Conservation (phyloP, 306 rosid species). For the Quercus engelmannii region DNA sequence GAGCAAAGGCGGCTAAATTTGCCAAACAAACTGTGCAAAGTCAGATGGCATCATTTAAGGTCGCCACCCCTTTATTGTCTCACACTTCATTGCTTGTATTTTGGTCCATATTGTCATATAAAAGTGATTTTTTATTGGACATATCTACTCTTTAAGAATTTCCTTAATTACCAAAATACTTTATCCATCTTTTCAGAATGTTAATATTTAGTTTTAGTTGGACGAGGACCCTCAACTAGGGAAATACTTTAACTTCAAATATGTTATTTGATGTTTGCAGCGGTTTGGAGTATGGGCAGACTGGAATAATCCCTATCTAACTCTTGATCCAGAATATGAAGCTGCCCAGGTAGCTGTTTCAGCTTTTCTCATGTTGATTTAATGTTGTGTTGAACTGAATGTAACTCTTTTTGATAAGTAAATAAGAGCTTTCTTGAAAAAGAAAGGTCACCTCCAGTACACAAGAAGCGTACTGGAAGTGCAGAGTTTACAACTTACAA, state of each 20-base stretch:
- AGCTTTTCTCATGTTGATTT: constrained; percentile 31
- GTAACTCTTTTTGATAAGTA: not conserved
- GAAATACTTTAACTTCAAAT: constrained; percentile 18
- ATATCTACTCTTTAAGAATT: not conserved
- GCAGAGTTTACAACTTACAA: no score
- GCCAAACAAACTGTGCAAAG: constrained; percentile 84
- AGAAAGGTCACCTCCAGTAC: no score
- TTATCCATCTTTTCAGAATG: not conserved
- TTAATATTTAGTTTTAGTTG: not conserved
- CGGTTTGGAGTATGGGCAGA: constrained; percentile 99
- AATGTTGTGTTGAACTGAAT: constrained; percentile 5
- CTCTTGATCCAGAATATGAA: constrained; percentile 94
- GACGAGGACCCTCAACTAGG: not conserved
- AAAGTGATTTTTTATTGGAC: not conserved
- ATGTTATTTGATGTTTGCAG: constrained; percentile 60
- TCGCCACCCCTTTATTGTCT: constrained; percentile 24
- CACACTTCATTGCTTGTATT: constrained; percentile 13
- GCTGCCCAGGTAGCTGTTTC: constrained; percentile 92
- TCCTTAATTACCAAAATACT: not conserved
- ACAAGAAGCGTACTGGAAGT: no score
- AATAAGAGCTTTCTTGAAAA: no score
- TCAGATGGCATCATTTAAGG: constrained; percentile 98
- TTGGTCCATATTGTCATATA: not conserved
- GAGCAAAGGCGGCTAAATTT: constrained; percentile 94
- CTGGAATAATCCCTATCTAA: constrained; percentile 87